Evolutionary conservation across 1,139 yeast genomes (phyloP), one percentile per base, ranked within the genome.

Genomic region (Candida frijolesensis): DNA sequence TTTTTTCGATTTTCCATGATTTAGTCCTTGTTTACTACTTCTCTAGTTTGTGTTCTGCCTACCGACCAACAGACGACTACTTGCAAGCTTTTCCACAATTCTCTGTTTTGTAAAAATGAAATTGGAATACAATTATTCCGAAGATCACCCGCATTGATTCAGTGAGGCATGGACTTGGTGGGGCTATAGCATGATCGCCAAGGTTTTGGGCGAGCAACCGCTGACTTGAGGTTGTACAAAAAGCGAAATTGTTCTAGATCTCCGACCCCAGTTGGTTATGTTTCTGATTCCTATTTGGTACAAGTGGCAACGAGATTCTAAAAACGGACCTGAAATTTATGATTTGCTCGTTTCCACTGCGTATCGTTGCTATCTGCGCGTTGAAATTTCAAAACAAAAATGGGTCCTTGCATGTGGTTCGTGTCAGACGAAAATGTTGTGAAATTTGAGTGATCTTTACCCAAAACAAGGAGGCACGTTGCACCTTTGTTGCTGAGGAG

Each of bases 391-490:
- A 38, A 10, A 37, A 37, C 30, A 38, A 10, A 37, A 37, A 6
- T 35, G 22, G 14, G 27, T 19, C 42, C 12, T 22, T 18, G 32
- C 22, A 14, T 22, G 7, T 38, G 18, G 30, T 18, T n/a, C 15
- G 44, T 41, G 15, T 30, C 27, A 41, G 27, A 41, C 44, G 44
- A 30, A 41, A 41, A 41, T 29, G 44, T 41, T 14, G 35, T 41
- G 44, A 41, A 41, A 41, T 16, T 22, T 14, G 42, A 22, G 27
- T 22, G 30, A 38, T n/a, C 15, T 3, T 19, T 16, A 38, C 12
- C 30, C 42, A 5, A 22, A 38, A 38, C 30, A n/a, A 38, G 11
- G 42, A 19, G 30, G 16, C 42, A 38, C 42, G 42, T 38, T 38
- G 42, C 12, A 25, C 18, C 27, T 19, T 19, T 38, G 22, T 14